A percentile compares a stretch with the other conserved stretches of the same genome.
These are phyloP conservation scores for Colletotrichum tabaci DNA, from an alignment of 2,329 filamentous ascomycete species.

Conservation along the genomic window DNA sequence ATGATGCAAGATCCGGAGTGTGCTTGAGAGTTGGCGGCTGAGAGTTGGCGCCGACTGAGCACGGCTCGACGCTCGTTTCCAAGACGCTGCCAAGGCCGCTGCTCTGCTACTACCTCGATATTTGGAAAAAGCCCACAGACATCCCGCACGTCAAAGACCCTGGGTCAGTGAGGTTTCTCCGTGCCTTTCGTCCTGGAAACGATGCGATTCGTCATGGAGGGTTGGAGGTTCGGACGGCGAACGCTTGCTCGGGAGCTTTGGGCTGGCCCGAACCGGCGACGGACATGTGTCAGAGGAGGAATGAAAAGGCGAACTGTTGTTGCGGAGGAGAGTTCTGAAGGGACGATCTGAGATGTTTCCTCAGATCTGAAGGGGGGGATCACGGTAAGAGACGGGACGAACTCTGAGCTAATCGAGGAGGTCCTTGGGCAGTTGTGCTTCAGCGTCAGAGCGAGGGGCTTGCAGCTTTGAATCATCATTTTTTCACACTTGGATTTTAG, in stretches of 20 bases:
- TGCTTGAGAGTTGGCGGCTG: not conserved
- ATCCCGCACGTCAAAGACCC: no score
- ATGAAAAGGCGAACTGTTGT: not conserved
- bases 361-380: not conserved
- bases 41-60: not conserved
- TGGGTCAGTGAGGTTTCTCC: not conserved
- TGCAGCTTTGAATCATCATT: no score
- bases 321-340: not conserved
- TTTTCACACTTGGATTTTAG: no score
- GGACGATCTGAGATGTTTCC: constrained; percentile 6
- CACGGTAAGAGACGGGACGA: not conserved
- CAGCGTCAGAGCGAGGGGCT: no score
- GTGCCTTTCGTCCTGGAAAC: not conserved
- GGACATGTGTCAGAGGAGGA: constrained; percentile 12
- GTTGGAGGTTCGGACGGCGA: not conserved
- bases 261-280: not conserved
- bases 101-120: not conserved
- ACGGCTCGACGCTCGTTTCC: not conserved
- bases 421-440: no score
- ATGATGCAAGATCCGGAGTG: not conserved
- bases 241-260: not conserved
- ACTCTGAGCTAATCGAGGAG: constrained; percentile 3
- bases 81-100: not conserved
- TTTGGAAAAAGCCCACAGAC: no score
- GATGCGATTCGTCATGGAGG: constrained; percentile 1